Base-by-base conservation (phyloP, 2,329 filamentous ascomycete species). In the Sclerotinia sclerotiorum region DNA sequence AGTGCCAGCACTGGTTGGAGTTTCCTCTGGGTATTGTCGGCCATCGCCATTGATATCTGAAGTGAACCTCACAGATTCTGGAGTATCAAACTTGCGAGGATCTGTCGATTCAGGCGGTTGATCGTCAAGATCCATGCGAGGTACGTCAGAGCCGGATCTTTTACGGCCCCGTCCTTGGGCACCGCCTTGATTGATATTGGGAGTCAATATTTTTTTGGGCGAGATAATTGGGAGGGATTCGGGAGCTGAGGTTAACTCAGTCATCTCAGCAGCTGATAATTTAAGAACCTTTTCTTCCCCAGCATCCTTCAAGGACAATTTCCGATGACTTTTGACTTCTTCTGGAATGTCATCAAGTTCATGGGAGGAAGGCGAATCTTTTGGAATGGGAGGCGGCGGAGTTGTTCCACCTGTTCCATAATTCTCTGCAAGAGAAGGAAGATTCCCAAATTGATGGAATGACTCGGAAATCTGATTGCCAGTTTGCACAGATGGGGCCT, bases 211-310 rank as follows among this genome's bases (percentile, higher is more conserved):
- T 46, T 69, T 70, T 27, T 77, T 75, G 3, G 83, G 77, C 19
- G 82, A 77, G 1, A 84, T 83, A 0, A 88, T 77, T 17, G 87
- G 87, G 2, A 89, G 78, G 0, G 86, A 88, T 39, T 87, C 84
- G 7, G 85, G 85, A 1, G 84, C 82, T 39, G 82, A 83, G 19
- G 84, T 83, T 69, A 89, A 78, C 69, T 86, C 83, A 65, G 86
- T 83, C 75, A 89, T 87, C 73, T 87, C 84, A 49, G 81, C 83
- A 10, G 84, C 84, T 0, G 86, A 87, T 35, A 89, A 79, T 49
- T 85, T 83, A 67, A 84, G 82, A 58, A 87, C 78, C 60, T 69
- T 70, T 42, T 68, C 69, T 82, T 83, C 70, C 56, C 69, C 70
- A 15, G 51, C 57, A 58, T 70, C 74, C 2, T 72, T 68, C 5